Evolutionary conservation across 176 grass and related monocot genomes (phyloP).

Genomic region (Aegilops umbellulata): DNA sequence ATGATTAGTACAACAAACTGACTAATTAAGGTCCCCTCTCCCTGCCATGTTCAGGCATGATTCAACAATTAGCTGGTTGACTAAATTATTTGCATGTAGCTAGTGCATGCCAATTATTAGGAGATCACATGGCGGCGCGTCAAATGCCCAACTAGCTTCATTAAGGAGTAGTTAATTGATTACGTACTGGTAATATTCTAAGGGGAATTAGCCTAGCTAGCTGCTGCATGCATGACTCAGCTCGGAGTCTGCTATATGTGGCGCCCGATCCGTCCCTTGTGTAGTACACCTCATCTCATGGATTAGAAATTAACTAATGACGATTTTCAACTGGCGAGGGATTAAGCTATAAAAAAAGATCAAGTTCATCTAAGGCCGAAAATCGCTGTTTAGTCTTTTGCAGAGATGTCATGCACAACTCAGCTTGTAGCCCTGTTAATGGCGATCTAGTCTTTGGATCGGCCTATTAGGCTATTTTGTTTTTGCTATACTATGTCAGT

Average conservation of each 20-base stretch:
- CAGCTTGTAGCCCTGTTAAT: too few relatives aligned
- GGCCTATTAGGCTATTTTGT: too few relatives aligned
- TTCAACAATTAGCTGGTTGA: slow-evolving; percentile 45
- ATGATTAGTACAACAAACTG: background rate
- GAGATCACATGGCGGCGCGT: slow-evolving; percentile 49
- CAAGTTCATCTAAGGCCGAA: background rate
- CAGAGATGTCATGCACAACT: background rate
- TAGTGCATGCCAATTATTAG: slow-evolving; percentile 40
- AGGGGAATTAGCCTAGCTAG: background rate
- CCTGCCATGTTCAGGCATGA: slow-evolving; percentile 55
- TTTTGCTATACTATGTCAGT: too few relatives aligned
- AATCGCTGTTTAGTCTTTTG: background rate
- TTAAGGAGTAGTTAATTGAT: slow-evolving; percentile 16
- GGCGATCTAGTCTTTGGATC: too few relatives aligned
- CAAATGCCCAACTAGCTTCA: slow-evolving; percentile 27
- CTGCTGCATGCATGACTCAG: slow-evolving; percentile 20
- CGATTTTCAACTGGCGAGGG: background rate
- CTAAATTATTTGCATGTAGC: slow-evolving; percentile 34
- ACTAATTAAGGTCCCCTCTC: background rate
- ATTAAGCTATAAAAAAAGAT: background rate
- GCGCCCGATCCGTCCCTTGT: background rate
- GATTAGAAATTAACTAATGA: background rate
- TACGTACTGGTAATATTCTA: background rate
- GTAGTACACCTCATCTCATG: slow-evolving; percentile 9
- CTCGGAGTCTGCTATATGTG: background rate